Evolutionary conservation across 2,329 filamentous ascomycete genomes (phyloP).

Genomic region (Arthroderma sp.): DNA sequence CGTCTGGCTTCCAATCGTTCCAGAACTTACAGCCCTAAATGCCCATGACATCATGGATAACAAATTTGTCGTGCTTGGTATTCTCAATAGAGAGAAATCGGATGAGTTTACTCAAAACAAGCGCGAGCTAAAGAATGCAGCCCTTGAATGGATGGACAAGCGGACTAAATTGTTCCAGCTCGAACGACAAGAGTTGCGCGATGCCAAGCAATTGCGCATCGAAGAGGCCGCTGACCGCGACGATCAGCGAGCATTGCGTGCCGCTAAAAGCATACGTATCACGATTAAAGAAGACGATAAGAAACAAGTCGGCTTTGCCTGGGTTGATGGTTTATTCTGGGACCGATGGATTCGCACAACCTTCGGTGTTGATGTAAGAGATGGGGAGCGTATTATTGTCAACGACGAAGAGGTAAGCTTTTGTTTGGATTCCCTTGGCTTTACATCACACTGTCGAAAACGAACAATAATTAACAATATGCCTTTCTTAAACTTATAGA

Average conservation of each 20-base stretch:
- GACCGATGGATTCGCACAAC: slow-evolving; percentile 93
- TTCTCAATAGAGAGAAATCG: slow-evolving; percentile 65
- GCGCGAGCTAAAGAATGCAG: slow-evolving; percentile 88
- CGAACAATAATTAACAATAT: not conserved
- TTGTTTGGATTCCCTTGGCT: not conserved
- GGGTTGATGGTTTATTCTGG: slow-evolving; percentile 96
- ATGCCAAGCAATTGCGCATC: slow-evolving; percentile 87
- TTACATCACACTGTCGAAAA: too few relatives aligned
- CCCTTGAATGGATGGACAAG: slow-evolving; percentile 96
- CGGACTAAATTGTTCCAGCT: slow-evolving; percentile 83
- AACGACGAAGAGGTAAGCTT: slow-evolving; percentile 86
- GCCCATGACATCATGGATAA: slow-evolving; percentile 90
- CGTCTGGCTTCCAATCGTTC: slow-evolving; percentile 91
- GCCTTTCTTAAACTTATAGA: slow-evolving; percentile 37
- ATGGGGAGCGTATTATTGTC: slow-evolving; percentile 86
- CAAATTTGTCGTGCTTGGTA: slow-evolving; percentile 85
- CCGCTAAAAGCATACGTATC: slow-evolving; percentile 82
- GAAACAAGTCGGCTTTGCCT: slow-evolving; percentile 87
- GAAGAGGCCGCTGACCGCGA: slow-evolving; percentile 91
- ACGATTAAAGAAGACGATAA: slow-evolving; percentile 77
- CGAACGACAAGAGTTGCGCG: slow-evolving; percentile 81
- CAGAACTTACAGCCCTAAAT: slow-evolving; percentile 82
- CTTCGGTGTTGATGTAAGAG: slow-evolving; percentile 73
- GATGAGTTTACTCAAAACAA: slow-evolving; percentile 67
- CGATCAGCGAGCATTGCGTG: slow-evolving; percentile 71